A percentile compares a stretch with the other conserved stretches of the same genome.
phyloP scores from a whole-genome alignment of 768 basidiomycete species.

The Aureoboletus auriporus region DNA sequence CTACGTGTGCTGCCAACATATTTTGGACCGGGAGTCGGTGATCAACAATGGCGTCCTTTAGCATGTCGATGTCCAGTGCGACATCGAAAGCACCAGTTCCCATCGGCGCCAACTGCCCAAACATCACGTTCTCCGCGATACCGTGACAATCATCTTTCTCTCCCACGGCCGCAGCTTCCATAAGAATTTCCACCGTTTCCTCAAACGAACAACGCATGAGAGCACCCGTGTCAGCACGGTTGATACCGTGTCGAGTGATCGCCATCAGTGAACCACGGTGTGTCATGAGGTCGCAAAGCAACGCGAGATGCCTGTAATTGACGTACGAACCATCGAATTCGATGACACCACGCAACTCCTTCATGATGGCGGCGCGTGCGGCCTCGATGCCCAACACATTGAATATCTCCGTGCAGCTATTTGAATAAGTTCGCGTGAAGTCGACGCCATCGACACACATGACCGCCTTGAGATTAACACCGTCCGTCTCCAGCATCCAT shows the following conservation, averaged over 20 bases:
- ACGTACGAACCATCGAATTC: conserved; percentile 99
- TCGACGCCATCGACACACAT: conserved; percentile 96
- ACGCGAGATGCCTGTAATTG: conserved; percentile 94
- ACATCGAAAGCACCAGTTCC: conserved; percentile 97
- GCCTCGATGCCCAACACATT: conserved; percentile 96
- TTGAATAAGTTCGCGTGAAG: conserved; percentile 89
- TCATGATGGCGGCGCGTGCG: conserved; percentile 90
- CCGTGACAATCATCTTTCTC: conserved; percentile 99
- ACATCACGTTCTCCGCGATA: conserved; percentile 98
- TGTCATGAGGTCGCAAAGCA: conserved; percentile 99
- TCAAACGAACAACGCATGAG: conserved; percentile 99
- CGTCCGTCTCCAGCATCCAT: conserved; percentile 98
- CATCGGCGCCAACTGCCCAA: conserved; percentile 99
- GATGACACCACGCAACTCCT: conserved; percentile 91
- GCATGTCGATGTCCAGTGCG: conserved; percentile 93
- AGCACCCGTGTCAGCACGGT: conserved; percentile 97
- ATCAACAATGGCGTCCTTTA: conserved; percentile 97
- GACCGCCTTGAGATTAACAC: conserved; percentile 91
- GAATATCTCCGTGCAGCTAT: conserved; percentile 95
- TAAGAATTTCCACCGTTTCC: conserved; percentile 97
- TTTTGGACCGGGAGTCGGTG: conserved; percentile 86
- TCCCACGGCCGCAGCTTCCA: conserved; percentile 97
- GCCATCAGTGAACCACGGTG: conserved; percentile 94
- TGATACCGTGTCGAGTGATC: conserved; percentile 99
- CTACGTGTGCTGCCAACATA: conserved; percentile 72